Evolutionary conservation across 352 stramenopile species (phyloP), one percentile per base, ranked within the genome.

Genomic region (Globisporangium middletonii): DNA sequence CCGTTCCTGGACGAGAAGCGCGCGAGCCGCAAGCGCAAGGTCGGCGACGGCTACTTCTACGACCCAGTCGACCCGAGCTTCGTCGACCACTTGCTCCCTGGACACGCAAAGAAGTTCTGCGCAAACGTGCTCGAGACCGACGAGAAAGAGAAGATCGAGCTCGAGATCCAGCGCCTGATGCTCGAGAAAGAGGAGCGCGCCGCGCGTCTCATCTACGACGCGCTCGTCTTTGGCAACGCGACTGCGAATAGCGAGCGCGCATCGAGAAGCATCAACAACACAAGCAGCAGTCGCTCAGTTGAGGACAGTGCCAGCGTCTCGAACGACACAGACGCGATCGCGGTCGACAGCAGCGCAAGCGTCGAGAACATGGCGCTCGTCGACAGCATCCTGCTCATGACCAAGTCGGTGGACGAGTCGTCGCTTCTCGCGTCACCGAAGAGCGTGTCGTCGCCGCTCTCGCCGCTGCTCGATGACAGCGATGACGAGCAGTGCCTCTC

Each of bases 11-110:
- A 92, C 53, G 84, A 90, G 59, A 88, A 87, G 60, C 84, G 69
- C 53, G 82, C 84, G 50, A 89, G 75, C 63, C 79, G 83, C 65
- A 94, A 94, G 71, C 84, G 84, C 67, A 89, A 91, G 64, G 76
- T 84, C 13, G 84, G 81, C 54, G 84, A 94, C 62, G 82, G 79
- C 52, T 84, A 77, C 64, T 89, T 90, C 57, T 90, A 89, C 69
- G 84, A 94, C 65, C 84, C 84, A 12, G 84, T 94, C 52, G 84
- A 94, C 67, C 84, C 84, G 43, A 90, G 56, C 66, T 94, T 94
- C 54, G 80, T 94, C 18, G 84, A 94, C 51, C 84, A 92, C 64
- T 64, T 94, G 47, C 69, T 92, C 53, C 84, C 84, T 0, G 81
- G 77, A 28, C 79, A 89, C 54, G 81, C 78, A 30, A 92, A 89